phyloP scores from a whole-genome alignment of 768 basidiomycete species.

The Russula griseocarnosa region DNA sequence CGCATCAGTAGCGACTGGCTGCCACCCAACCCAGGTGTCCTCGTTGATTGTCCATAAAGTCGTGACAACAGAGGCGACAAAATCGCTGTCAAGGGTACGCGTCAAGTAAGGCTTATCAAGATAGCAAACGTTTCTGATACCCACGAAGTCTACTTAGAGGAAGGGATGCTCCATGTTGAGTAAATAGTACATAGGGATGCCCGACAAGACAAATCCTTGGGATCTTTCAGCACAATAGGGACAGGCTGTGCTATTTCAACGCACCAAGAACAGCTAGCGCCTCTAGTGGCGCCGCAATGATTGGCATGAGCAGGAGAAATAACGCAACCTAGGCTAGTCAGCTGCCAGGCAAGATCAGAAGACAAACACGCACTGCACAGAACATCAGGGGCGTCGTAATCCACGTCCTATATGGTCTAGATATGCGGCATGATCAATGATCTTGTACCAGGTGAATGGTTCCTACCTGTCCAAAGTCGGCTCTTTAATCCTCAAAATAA shows the following conservation, averaged over 20 bases:
- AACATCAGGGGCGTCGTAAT: slow-evolving; percentile 87
- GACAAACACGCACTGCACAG: slow-evolving; percentile 59
- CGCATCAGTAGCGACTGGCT: slow-evolving; percentile 73
- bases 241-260: slow-evolving; percentile 30
- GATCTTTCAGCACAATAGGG: slow-evolving; percentile 3
- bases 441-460: not conserved
- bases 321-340: slow-evolving; percentile 60
- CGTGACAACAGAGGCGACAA: slow-evolving; percentile 43
- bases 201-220: slow-evolving; percentile 70
- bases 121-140: slow-evolving; percentile 6
- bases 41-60: slow-evolving; percentile 46
- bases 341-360: not conserved
- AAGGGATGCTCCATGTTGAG: slow-evolving; percentile 46
- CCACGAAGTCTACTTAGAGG: slow-evolving; percentile 35
- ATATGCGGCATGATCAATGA: slow-evolving; percentile 11
- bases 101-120: slow-evolving; percentile 13
- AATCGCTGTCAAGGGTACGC: slow-evolving; percentile 37
- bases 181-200: slow-evolving; percentile 83
- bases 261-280: slow-evolving; percentile 82
- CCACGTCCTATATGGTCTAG: slow-evolving; percentile 91
- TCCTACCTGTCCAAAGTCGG: slow-evolving; percentile 75
- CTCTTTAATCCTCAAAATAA: slow-evolving; percentile 87
- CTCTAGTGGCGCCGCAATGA: slow-evolving; percentile 88
- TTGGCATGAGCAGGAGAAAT: slow-evolving; percentile 89
- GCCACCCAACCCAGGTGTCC: slow-evolving; percentile 59